These are phyloP conservation scores for Lathyrus aphaca DNA, from an alignment of 306 rosid species.

Conservation along the genomic window DNA sequence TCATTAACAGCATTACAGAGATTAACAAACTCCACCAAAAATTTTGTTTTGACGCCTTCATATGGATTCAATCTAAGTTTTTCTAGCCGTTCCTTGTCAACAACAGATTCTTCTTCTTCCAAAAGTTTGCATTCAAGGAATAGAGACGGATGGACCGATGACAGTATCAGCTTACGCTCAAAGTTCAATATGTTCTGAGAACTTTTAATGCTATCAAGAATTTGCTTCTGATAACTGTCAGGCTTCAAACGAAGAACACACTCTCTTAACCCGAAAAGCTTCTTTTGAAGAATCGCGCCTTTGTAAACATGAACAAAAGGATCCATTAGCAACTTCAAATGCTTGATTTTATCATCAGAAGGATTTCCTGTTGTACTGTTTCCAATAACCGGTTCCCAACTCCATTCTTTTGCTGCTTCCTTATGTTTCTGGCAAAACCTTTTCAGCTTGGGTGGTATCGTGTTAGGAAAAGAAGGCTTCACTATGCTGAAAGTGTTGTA, in stretches of 20 bases:
- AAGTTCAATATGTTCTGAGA: neutral
- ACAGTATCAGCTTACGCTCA: conserved; percentile 38
- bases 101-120: conserved; percentile 28
- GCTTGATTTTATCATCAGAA: conserved; percentile 12
- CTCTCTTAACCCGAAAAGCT: conserved; percentile 43
- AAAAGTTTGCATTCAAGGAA: conserved; percentile 26
- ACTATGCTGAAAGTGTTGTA: conserved; percentile 30
- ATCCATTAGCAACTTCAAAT: conserved; percentile 39
- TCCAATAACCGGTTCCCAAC: conserved; percentile 20
- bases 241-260: conserved; percentile 44
- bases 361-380: neutral
- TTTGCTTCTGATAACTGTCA: conserved; percentile 26
- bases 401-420: neutral
- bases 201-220: conserved; percentile 34
- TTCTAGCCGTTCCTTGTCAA: conserved; percentile 30
- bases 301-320: conserved; percentile 49
- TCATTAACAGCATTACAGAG: conserved; percentile 40
- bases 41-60: conserved; percentile 45
- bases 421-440: conserved; percentile 38
- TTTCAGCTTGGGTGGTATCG: conserved; percentile 28
- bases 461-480: conserved; percentile 34
- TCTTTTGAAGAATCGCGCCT: conserved; percentile 45
- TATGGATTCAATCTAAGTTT: conserved; percentile 12
- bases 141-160: conserved; percentile 50
- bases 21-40: conserved; percentile 41